Evolutionary conservation across 768 basidiomycete species (phyloP), one percentile per base, ranked within the genome.

Genomic region (Lactarius indigo): DNA sequence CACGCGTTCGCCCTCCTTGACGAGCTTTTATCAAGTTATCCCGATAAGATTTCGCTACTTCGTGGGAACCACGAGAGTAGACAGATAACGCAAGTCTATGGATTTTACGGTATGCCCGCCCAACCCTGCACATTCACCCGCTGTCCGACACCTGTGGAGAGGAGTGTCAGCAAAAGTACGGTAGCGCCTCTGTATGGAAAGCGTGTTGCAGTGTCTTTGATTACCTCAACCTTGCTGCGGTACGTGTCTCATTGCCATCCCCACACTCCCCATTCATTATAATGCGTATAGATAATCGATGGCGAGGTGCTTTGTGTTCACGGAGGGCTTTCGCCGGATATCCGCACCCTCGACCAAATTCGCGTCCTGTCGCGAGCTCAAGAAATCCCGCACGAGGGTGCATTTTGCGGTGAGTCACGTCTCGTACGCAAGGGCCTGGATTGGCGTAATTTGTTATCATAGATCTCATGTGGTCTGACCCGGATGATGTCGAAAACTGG

Each of bases 391-490:
- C 96, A 98, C 75, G 96, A 98, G 75, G 96, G 96, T n/a, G 91
- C 96, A 9, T 98, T 98, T 80, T 98, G 96, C 71, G 90, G 90
- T 89, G 72, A 35, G 85, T 72, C 10, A 26, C 62, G 37, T 42
- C 33, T 12, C 56, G 18, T 35, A 20, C 9, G 39, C 31, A 6
- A 4, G n/a, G 6, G 59, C 60, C 5, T n/a, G 17, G 15, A 41
- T 7, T 23, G 37, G 3, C 12, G n/a, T 26, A 47, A 23, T 9
- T 12, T 37, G 33, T 39, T 35, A 12, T 33, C 15, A 26, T 28
- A 94, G 94, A 98, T 74, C 84, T 98, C 15, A 97, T 98, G 94
- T 98, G 96, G 96, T 94, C 92, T 41, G 96, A 98, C 76, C 96
- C 91, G 4, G 95, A 98, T 73, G 92, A 96, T 52, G 89, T 96